A percentile compares a stretch with the other conserved stretches of the same genome.
These are phyloP conservation scores for Aspergillus fumigatus DNA, from an alignment of 2,329 filamentous ascomycete species.

Conservation along the genomic window DNA sequence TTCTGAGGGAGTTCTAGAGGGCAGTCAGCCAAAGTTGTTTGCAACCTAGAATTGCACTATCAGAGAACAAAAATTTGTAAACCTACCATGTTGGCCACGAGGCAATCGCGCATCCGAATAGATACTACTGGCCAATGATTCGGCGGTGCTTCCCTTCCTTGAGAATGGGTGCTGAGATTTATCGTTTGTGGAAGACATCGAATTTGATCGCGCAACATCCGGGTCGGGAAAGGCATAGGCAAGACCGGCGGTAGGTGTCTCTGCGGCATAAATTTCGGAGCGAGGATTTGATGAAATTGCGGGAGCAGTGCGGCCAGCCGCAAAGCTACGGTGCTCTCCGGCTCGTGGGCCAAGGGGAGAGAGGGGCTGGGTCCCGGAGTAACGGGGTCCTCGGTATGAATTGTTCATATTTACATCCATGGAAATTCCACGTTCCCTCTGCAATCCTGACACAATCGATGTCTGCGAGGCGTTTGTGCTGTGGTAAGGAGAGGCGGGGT, in stretches of 20 bases:
- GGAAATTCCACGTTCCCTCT: constrained; percentile 40
- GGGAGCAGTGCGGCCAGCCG: constrained; percentile 44
- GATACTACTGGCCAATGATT: constrained; percentile 44
- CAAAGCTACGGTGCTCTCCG: constrained; percentile 39
- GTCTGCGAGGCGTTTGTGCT: constrained; percentile 45
- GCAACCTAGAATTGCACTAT: too few relatives aligned
- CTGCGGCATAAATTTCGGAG: constrained; percentile 48
- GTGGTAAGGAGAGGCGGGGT: constrained; percentile 45
- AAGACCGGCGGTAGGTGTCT: constrained; percentile 46
- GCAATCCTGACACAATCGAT: constrained; percentile 41
- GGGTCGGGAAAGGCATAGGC: constrained; percentile 50
- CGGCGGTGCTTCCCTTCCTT: constrained; percentile 44
- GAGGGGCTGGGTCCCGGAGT: constrained; percentile 36
- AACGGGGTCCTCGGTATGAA: constrained; percentile 37
- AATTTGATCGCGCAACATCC: constrained; percentile 38
- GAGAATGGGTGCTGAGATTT: constrained; percentile 35
- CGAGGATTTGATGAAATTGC: constrained; percentile 47
- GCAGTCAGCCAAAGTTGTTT: not conserved
- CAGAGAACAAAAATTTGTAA: not conserved
- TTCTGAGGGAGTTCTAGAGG: constrained; percentile 42
- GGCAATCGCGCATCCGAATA: constrained; percentile 45
- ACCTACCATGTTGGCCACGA: constrained; percentile 45
- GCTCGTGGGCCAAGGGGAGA: constrained; percentile 39
- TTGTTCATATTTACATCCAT: constrained; percentile 34
- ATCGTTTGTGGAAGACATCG: constrained; percentile 31